Conservation (phyloP, 352 stramenopile species). For the Globisporangium apiculatum region DNA sequence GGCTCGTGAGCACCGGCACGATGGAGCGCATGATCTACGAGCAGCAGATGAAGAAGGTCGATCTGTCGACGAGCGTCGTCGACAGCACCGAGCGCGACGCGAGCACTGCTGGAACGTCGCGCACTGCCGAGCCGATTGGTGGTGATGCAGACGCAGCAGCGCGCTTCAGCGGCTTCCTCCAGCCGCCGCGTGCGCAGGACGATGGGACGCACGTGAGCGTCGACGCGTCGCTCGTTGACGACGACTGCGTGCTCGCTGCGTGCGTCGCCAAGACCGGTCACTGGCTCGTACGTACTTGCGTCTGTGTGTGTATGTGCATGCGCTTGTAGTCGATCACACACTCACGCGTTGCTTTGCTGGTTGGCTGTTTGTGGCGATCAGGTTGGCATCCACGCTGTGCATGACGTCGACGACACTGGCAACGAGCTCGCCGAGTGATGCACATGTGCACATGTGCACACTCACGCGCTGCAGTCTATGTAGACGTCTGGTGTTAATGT, state of each 20-base stretch:
- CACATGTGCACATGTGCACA: too few species aligned
- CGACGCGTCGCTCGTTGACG: constrained; percentile 28
- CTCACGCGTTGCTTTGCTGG: constrained; percentile 6
- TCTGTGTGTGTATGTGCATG: not conserved
- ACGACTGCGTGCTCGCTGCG: constrained; percentile 50
- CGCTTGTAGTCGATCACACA: not conserved
- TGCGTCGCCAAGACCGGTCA: constrained; percentile 46
- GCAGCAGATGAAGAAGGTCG: constrained; percentile 86
- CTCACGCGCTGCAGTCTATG: too few species aligned
- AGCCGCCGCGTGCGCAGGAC: constrained; percentile 29
- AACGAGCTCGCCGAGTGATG: not conserved
- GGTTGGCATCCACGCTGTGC: constrained; percentile 36
- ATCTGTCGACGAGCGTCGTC: constrained; percentile 69
- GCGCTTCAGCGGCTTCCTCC: constrained; percentile 53
- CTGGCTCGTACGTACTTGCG: constrained; percentile 43
- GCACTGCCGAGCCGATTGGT: constrained; percentile 2
- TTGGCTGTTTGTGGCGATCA: constrained; percentile 8
- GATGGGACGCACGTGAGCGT: constrained; percentile 21
- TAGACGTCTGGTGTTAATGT: too few species aligned
- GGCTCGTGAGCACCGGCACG: constrained; percentile 88
- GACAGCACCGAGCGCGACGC: constrained; percentile 28
- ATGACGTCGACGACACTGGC: constrained; percentile 21
- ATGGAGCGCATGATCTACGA: constrained; percentile 92
- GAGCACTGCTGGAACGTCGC: not conserved
- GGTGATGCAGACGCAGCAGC: constrained; percentile 1